Base-by-base conservation (phyloP, 805 yeast genomes). In the Candida glaebosa region DNA sequence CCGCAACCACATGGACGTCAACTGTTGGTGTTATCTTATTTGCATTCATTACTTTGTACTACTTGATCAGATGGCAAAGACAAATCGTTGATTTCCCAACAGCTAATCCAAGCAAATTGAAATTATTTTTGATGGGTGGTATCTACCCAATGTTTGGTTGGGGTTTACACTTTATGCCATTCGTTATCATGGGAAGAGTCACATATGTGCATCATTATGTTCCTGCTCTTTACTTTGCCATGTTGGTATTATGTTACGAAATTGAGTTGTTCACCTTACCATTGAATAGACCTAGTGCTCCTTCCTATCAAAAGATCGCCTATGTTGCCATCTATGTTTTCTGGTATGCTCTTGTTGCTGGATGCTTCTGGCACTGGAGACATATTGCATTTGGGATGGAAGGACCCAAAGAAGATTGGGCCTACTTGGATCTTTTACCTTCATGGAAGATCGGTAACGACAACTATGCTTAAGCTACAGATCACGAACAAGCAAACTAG, bases 151-250 rank as follows among this genome's bases (percentile, higher is more conserved):
- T 90, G 68, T 57, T 87, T 32, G 96, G 96, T 8, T 91, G 97
- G 97, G 73, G 81, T 33, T 71, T 88, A 54, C 97, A 91, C 65
- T 91, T 73, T 64, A 58, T 86, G 55, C 98, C 99, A 25, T 91
- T 91, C 65, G 78, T 84, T 24, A 65, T 88, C 45, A 91, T 91
- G 99, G 89, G 95, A 9, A 85, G 99, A 71, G 97, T 93, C 43
- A 89, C 96, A 2, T 91, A 93, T 61, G 93, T 91, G 25, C 99
- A 91, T 66, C 99, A 91, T 63, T 91, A 91, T 64, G 78, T 89
- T 51, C 99, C 99, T 10, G 96, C 98, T 1, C 75, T 90, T 48
- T 91, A 86, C 67, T 91, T 91, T 69, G 98, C 98, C 38, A 83
- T 89, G 71, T 69, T 90, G 49, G 82, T 87, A 22, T 73, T 80